A percentile compares a stretch with the other conserved stretches of the same genome.
Evolutionary conservation across 2,329 filamentous ascomycete species (phyloP).

Genomic region (Arthrobotrys megalospora): DNA sequence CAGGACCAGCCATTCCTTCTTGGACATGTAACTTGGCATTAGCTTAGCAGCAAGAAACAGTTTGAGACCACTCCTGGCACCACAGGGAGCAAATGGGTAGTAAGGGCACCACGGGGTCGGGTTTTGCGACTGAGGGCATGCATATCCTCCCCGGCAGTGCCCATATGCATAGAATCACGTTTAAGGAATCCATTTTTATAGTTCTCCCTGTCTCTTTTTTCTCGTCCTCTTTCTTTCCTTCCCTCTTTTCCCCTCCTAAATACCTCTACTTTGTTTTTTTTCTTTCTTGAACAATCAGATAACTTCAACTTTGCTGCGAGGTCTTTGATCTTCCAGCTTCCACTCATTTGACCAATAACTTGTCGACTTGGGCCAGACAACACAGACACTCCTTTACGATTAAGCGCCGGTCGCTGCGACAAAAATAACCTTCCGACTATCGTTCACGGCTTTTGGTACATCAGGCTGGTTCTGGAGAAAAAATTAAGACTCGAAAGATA

Average conservation of each 20-base stretch:
- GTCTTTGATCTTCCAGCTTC: conserved; percentile 38
- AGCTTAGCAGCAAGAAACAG: conserved; percentile 48
- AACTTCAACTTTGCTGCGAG: conserved; percentile 30
- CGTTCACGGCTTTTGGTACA: conserved; percentile 47
- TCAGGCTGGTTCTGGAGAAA: conserved; percentile 54
- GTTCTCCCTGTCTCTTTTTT: conserved; percentile 37
- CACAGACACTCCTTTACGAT: conserved; percentile 47
- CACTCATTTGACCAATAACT: conserved; percentile 50
- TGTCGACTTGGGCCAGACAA: conserved; percentile 29
- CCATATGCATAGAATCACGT: conserved; percentile 22
- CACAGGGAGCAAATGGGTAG: conserved; percentile 34
- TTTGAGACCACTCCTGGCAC: conserved; percentile 55
- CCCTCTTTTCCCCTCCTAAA: conserved; percentile 19
- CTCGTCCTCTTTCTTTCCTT: conserved; percentile 11
- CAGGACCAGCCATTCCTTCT: conserved; percentile 53
- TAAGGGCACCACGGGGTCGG: conserved; percentile 32
- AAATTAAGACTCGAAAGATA: conserved; percentile 27
- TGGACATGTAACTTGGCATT: conserved; percentile 51
- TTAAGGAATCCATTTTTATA: conserved; percentile 57
- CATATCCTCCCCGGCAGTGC: conserved; percentile 37
- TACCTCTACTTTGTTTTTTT: conserved; percentile 42
- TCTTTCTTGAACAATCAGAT: conserved; percentile 26
- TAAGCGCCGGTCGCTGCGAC: conserved; percentile 58
- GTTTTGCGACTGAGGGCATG: conserved; percentile 39
- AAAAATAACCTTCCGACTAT: conserved; percentile 45